Base-by-base conservation (phyloP, 163 green algal species). In the Scenedesmus sp. region DNA sequence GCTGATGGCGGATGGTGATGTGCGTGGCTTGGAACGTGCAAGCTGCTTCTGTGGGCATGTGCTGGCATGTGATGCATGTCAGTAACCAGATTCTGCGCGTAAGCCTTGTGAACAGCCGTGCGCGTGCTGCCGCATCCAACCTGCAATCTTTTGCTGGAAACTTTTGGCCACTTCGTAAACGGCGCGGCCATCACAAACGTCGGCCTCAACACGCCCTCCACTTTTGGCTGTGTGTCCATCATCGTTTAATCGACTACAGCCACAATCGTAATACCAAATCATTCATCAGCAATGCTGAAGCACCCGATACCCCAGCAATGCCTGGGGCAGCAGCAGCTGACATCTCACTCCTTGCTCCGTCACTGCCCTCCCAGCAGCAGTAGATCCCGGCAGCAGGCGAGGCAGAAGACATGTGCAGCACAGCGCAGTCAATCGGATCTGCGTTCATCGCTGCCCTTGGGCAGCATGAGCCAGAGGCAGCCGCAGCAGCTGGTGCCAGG, bases 341-440 rank as follows among this genome's bases (percentile, higher is more conserved):
- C 23, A 79, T 52, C 70, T 79, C 70, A 79, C 5, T 46, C 70
- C 23, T 79, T 79, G 70, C 70, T 52, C 23, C 23, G 70, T 52
- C 70, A 79, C 70, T 79, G 70, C 70, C 70, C 70, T 79, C 23
- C 4, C 70, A 79, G 77, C 34, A 85, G 77, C 77, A 59, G 77
- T 34, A n/a, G 77, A 57, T 59, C 46, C 23, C 4, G 77, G 77
- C 77, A 85, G 46, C 77, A 59, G 15, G 77, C 77, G 46, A 62
- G 77, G 20, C 70, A 79, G 20, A 20, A 79, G 70, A 52, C 70
- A 52, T 52, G 5, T 52, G 70, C 70, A 79, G 70, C 70, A 79
- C 70, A 79, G 13, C 70, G 23, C 70, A 79, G 70, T 15, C 70
- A 79, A 6, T 79, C 70, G 23, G 23, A 79, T 52, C 5, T 79